These are phyloP conservation scores for Cryptosporidium tyzzeri DNA, from an alignment of 169 alveolate genomes.

Conservation along the genomic window DNA sequence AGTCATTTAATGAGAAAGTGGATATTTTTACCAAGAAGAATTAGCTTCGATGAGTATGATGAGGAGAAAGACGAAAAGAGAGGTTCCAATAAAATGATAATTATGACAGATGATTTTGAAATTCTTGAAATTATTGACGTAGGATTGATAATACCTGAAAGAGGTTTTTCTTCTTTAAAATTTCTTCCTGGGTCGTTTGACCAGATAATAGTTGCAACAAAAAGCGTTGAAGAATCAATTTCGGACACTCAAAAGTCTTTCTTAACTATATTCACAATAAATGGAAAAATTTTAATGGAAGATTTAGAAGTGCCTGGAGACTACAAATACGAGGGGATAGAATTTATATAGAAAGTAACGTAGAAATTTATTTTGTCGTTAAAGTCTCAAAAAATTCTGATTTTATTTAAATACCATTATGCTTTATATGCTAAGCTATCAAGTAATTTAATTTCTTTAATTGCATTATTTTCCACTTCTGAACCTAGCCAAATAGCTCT, in stretches of 20 bases:
- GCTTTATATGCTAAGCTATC: conserved; percentile 28
- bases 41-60: conserved; percentile 76
- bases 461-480: background rate
- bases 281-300: conserved; percentile 34
- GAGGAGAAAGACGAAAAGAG: conserved; percentile 74
- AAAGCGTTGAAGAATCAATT: conserved; percentile 53
- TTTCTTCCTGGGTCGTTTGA: conserved; percentile 79
- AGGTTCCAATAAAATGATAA: conserved; percentile 66
- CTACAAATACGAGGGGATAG: conserved; percentile 62
- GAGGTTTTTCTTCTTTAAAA: conserved; percentile 78
- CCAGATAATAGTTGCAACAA: conserved; percentile 66
- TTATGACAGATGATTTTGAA: conserved; percentile 43
- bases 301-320: conserved; percentile 59
- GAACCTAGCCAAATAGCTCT: conserved; percentile 65
- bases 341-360: conserved; percentile 13
- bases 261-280: conserved; percentile 47
- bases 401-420: background rate
- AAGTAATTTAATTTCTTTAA: background rate
- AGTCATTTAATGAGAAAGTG: conserved; percentile 76
- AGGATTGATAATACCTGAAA: conserved; percentile 48
- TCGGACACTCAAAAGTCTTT: conserved; percentile 29
- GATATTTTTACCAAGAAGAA: conserved; percentile 78
- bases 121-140: conserved; percentile 39
- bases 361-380: background rate
- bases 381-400: background rate